Evolutionary conservation across 257 asterid species (phyloP), one percentile per base, ranked within the genome.

Genomic region (Pogostemon cablin): DNA sequence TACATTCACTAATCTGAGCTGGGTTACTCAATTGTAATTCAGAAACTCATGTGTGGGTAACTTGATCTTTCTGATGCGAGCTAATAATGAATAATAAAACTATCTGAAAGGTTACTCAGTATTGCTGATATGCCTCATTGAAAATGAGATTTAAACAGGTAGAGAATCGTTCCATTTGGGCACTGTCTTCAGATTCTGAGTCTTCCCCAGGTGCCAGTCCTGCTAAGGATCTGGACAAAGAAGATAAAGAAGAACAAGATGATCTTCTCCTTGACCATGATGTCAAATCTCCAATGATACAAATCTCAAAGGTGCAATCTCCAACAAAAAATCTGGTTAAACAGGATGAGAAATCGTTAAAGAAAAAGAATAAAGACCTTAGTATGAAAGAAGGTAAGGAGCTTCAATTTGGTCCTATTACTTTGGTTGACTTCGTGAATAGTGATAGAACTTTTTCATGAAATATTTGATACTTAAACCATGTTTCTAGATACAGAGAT

Each of bases 171-270:
- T 75, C 88, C 62, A 66, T 85, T 50, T 88, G 81, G 91, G 53
- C 91, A 9, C 43, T 90, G 78, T 84, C 95, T 74, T 88, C 95
- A 3, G 96, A 86, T 83, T 79, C 97, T 39, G 95, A 90, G 78
- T 76, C 88, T 75, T 69, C 81, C 65, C 86, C 50, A 64, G 90
- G 82, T 75, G 70, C 72, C 57, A 77, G 47, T 49, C 80, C 81
- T 62, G 49, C 65, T 65, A 82, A 70, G 49, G 78, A 58, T 58
- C 58, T 67, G 10, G 41, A 39, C 25, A 49, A 11, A n/a, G 80
- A 77, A 44, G 42, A 62, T 65, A 72, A 46, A 68, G 59, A 38
- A 46, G 81, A 75, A 74, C 59, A 38, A 54, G 83, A 78, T 77
- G 76, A 77, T 35, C 70, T 68, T 82, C 25, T 56, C 66, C 61